A percentile compares a stretch with the other conserved stretches of the same genome.
Evolutionary conservation across 1,139 yeast species (phyloP).

Genomic region (Yamadazyma dendronema): DNA sequence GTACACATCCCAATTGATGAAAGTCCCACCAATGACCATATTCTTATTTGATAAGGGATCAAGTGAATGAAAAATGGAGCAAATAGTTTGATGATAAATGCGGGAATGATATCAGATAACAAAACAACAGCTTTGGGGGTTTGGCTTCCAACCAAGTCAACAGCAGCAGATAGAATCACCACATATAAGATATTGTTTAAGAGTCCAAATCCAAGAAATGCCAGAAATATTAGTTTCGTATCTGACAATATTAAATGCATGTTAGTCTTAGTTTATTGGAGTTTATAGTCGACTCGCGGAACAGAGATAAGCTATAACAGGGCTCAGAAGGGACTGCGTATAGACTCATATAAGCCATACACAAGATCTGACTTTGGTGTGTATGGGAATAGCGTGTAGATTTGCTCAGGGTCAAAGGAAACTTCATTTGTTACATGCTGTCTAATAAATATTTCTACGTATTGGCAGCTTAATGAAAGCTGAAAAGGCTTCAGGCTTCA

Average conservation of each 20-base stretch:
- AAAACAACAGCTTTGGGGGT: constrained; percentile 86
- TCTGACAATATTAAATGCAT: constrained; percentile 11
- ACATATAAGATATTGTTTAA: constrained; percentile 88
- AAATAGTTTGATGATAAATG: constrained; percentile 63
- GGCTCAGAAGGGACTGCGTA: too few species aligned
- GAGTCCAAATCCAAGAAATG: constrained; percentile 84
- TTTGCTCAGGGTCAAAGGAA: too few species aligned
- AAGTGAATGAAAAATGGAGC: constrained; percentile 80
- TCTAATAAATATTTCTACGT: too few species aligned
- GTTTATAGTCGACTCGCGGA: too few species aligned
- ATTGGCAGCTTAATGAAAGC: too few species aligned
- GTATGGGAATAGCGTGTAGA: too few species aligned
- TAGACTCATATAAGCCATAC: too few species aligned
- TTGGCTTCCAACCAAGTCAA: constrained; percentile 79
- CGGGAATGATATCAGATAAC: constrained; percentile 83
- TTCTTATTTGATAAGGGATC: constrained; percentile 57
- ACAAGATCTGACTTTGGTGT: too few species aligned
- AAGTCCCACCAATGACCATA: constrained; percentile 53
- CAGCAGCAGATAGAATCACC: constrained; percentile 87
- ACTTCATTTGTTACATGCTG: too few species aligned
- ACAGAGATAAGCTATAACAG: too few species aligned
- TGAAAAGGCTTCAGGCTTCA: too few species aligned
- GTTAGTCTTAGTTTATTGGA: too few species aligned
- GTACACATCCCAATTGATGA: constrained; percentile 77
- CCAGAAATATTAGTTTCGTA: constrained; percentile 31